Percentiles rank a stretch among this genome's conserved stretches.
Evolutionary conservation across 768 basidiomycete genomes (phyloP).

Genomic region (Mycena belliarum): DNA sequence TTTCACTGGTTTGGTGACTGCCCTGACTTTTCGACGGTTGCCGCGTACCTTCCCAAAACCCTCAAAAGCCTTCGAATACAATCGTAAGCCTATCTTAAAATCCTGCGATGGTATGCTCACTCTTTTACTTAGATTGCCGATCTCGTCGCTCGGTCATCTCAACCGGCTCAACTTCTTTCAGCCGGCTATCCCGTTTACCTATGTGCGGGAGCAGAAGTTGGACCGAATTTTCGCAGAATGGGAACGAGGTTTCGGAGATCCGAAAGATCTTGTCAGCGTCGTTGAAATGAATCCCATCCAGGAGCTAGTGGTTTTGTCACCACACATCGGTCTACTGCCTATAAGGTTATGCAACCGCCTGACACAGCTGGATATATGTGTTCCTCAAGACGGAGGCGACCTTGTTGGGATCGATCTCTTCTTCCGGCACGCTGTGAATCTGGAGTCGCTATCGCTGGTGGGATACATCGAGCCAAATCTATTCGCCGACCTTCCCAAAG

Average conservation of each 20-base stretch:
- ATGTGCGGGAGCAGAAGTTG: conserved; percentile 24
- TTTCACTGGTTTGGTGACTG: conserved; percentile 41
- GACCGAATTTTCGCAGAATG: conserved; percentile 20
- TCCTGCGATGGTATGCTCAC: not conserved
- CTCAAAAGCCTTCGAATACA: conserved; percentile 32
- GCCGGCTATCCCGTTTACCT: conserved; percentile 35
- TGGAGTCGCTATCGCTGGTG: conserved; percentile 40
- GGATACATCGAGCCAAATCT: conserved; percentile 32
- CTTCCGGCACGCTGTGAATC: conserved; percentile 32
- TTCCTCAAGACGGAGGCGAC: conserved; percentile 30
- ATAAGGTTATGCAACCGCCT: conserved; percentile 33
- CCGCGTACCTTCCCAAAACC: conserved; percentile 30
- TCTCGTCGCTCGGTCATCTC: conserved; percentile 30
- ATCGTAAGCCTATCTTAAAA: conserved; percentile 26
- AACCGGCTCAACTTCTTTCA: conserved; percentile 26
- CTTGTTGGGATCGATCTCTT: conserved; percentile 35
- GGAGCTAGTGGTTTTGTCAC: conserved; percentile 30
- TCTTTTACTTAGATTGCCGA: conserved; percentile 22
- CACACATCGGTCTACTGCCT: conserved; percentile 31
- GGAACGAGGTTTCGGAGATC: conserved; percentile 7
- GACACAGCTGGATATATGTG: conserved; percentile 35
- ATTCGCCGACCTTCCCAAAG: conserved; percentile 33
- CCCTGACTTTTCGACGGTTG: conserved; percentile 31
- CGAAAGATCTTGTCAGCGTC: conserved; percentile 9
- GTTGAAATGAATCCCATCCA: conserved; percentile 19